Conservation (phyloP, 1,284 basidiomycete species). For the Trametes polyzona region DNA sequence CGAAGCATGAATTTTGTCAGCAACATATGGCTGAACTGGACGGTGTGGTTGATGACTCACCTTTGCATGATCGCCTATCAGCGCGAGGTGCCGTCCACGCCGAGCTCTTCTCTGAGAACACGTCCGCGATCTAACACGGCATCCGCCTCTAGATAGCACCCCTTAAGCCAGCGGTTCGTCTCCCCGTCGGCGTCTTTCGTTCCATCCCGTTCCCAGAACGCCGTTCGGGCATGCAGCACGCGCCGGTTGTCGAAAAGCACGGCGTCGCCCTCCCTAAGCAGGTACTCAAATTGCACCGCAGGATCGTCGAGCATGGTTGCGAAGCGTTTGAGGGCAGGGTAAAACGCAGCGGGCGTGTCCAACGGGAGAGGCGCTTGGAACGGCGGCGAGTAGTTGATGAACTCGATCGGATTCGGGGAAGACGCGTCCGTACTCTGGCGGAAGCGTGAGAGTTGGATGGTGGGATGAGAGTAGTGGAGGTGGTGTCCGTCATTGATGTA, state of each 20-base stretch:
- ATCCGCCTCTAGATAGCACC: slow-evolving; percentile 86
- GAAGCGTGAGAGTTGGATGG: slow-evolving; percentile 65
- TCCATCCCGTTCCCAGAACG: slow-evolving; percentile 53
- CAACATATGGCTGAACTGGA: not conserved
- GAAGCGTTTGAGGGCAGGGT: slow-evolving; percentile 70
- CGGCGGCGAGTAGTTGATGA: slow-evolving; percentile 93
- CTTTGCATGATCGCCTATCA: not conserved
- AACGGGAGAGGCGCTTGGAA: slow-evolving; percentile 85
- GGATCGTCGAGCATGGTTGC: slow-evolving; percentile 62
- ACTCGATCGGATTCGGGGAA: slow-evolving; percentile 43
- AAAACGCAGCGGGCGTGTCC: slow-evolving; percentile 59
- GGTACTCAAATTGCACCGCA: slow-evolving; percentile 64
- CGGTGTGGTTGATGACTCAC: not conserved
- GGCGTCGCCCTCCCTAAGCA: slow-evolving; percentile 82
- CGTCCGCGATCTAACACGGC: slow-evolving; percentile 66
- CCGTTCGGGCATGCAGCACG: slow-evolving; percentile 88
- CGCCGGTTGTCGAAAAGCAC: slow-evolving; percentile 94
- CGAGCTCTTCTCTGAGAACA: slow-evolving; percentile 29
- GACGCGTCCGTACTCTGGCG: not conserved
- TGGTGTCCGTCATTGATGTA: slow-evolving; percentile 93
- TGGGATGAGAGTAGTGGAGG: slow-evolving; percentile 79
- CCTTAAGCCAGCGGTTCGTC: slow-evolving; percentile 81
- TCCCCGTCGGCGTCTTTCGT: slow-evolving; percentile 44
- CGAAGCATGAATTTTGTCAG: too few relatives aligned
- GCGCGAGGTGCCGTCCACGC: not conserved